A percentile compares a stretch with the other conserved stretches of the same genome.
phyloP scores from a whole-genome alignment of 306 rosid species.

The Cucurbita pepo region DNA sequence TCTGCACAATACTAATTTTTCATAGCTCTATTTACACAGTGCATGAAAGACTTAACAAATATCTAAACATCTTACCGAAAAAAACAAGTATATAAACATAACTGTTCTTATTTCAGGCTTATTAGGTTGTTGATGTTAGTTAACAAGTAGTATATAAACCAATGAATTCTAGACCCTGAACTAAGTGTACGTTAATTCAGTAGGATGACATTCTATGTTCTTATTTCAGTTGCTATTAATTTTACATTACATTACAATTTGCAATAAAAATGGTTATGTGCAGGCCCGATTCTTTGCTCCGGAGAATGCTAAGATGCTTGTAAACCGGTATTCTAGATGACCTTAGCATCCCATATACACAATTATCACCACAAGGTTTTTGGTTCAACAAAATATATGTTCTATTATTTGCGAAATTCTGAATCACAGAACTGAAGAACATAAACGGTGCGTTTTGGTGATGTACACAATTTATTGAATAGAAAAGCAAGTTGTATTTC shows the following conservation, averaged over 20 bases:
- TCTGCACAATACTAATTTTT: background rate
- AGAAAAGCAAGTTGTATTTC: background rate
- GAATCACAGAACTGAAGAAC: background rate
- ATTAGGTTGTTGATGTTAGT: background rate
- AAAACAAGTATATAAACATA: background rate
- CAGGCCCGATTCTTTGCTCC: conserved; percentile 94
- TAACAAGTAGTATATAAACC: background rate
- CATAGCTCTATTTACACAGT: background rate
- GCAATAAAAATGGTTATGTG: background rate
- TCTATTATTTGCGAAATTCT: background rate
- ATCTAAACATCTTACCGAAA: background rate
- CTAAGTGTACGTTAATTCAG: background rate
- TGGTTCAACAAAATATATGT: background rate
- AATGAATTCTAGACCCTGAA: background rate
- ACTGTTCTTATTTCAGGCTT: background rate
- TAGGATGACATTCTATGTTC: background rate
- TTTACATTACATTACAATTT: background rate
- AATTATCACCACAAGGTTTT: background rate
- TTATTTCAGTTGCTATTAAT: background rate
- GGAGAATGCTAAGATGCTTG: conserved; percentile 68
- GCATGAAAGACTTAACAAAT: background rate
- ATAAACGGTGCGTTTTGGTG: background rate
- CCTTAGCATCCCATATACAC: background rate
- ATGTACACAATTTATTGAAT: background rate
- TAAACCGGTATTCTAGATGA: conserved; percentile 50